Percentiles rank a stretch among this genome's conserved stretches.
Evolutionary conservation across 1,284 basidiomycete species (phyloP).

Genomic region (Termitomyces sp.): DNA sequence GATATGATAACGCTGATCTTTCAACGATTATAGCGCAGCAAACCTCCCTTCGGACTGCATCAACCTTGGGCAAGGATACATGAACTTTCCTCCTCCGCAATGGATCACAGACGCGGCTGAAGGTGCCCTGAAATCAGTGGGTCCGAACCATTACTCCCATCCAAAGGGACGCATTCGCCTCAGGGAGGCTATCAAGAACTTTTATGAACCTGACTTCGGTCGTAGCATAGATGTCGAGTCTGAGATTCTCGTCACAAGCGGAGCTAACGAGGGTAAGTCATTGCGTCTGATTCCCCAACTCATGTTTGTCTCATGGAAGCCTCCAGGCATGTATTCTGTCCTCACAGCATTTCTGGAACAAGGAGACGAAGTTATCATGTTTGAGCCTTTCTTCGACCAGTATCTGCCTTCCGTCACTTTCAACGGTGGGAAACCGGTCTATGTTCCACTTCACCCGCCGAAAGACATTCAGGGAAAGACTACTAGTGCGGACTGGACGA

Average conservation of each 20-base stretch:
- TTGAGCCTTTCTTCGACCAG: slow-evolving; percentile 98
- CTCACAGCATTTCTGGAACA: slow-evolving; percentile 84
- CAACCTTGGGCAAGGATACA: slow-evolving; percentile 92
- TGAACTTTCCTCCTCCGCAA: slow-evolving; percentile 84
- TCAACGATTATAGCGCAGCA: slow-evolving; percentile 51
- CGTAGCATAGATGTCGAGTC: slow-evolving; percentile 78
- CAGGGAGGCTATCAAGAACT: slow-evolving; percentile 77
- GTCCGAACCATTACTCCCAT: slow-evolving; percentile 86
- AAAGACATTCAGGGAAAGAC: slow-evolving; percentile 45
- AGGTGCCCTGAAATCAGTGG: slow-evolving; percentile 62
- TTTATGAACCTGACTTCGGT: slow-evolving; percentile 70
- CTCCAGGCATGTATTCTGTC: slow-evolving; percentile 82
- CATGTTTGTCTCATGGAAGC: not conserved
- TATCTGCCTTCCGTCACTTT: slow-evolving; percentile 90
- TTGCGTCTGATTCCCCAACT: not conserved
- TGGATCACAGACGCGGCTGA: slow-evolving; percentile 81
- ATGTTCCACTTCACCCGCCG: slow-evolving; percentile 92
- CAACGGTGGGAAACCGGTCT: slow-evolving; percentile 90
- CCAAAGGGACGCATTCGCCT: slow-evolving; percentile 84
- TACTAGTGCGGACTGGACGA: slow-evolving; percentile 79
- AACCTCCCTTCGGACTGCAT: slow-evolving; percentile 85
- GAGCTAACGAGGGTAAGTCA: slow-evolving; percentile 84
- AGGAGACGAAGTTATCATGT: slow-evolving; percentile 97
- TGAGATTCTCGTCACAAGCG: slow-evolving; percentile 92
- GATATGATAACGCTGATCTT: slow-evolving; percentile 1